Conservation (phyloP, 371 early-diverging fungal species). For the Astathelohania contejeani region DNA sequence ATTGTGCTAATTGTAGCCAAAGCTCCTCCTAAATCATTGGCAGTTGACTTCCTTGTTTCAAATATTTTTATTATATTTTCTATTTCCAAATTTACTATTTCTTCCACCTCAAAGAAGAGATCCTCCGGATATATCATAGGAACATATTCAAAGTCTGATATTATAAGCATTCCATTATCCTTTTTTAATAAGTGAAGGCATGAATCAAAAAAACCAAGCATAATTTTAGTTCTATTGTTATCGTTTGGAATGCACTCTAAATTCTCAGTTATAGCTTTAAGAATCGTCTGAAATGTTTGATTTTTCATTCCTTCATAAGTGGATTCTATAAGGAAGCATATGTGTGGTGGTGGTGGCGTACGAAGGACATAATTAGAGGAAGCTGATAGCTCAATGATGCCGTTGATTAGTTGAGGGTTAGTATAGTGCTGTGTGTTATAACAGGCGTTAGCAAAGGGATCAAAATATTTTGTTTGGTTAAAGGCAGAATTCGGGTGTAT, state of each 20-base stretch:
- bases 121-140: conserved; percentile 20
- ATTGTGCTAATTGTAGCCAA: conserved; percentile 20
- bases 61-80: conserved; percentile 16
- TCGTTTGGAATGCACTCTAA: conserved; percentile 3
- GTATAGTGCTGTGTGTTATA: conserved; percentile 28
- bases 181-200: conserved; percentile 22
- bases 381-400: conserved; percentile 42
- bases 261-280: conserved; percentile 21
- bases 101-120: conserved; percentile 19
- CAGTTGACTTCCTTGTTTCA: conserved; percentile 11
- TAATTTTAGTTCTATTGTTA: conserved; percentile 22
- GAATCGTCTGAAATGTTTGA: conserved; percentile 9
- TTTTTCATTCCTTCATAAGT: conserved; percentile 21
- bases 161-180: conserved; percentile 1
- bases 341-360: conserved; percentile 20
- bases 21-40: conserved; percentile 39
- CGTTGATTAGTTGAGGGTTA: conserved; percentile 21
- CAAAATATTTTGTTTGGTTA: conserved; percentile 19
- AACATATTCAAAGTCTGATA: conserved; percentile 15
- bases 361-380: conserved; percentile 22
- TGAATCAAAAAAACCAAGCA: conserved; percentile 33
- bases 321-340: conserved; percentile 43
- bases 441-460: conserved; percentile 34
- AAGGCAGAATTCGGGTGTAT: conserved; percentile 9
- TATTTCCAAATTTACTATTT: conserved; percentile 15